phyloP scores from a whole-genome alignment of 331 rosid species.

The Quercus phellos region DNA sequence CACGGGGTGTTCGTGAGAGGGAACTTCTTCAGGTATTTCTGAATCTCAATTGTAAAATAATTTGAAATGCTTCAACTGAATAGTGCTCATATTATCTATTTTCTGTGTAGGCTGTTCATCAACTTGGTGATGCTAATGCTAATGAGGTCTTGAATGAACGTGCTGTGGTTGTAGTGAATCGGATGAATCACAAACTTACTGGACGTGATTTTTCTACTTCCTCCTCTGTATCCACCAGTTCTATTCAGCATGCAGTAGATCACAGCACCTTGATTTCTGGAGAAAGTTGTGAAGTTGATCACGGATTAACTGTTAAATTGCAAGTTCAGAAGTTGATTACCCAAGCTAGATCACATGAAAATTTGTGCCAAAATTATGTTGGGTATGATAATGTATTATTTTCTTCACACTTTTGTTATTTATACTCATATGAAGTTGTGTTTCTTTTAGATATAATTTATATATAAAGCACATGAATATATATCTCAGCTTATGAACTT shows the following conservation, averaged over 20 bases:
- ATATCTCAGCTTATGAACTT: not conserved
- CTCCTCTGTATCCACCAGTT: slow-evolving; percentile 49
- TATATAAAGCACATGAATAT: not conserved
- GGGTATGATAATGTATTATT: slow-evolving; percentile 54
- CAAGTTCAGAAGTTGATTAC: slow-evolving; percentile 86
- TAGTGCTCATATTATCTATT: slow-evolving; percentile 20
- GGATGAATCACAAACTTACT: slow-evolving; percentile 91
- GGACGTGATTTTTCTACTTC: slow-evolving; percentile 82
- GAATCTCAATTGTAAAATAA: not conserved
- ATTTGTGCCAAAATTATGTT: slow-evolving; percentile 92
- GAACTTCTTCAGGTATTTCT: slow-evolving; percentile 84
- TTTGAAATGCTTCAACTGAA: not conserved
- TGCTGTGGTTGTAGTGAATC: slow-evolving; percentile 95
- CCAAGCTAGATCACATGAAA: slow-evolving; percentile 81
- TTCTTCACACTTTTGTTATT: not conserved
- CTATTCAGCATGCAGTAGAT: slow-evolving; percentile 60
- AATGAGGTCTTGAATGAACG: slow-evolving; percentile 97
- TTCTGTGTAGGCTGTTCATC: slow-evolving; percentile 80
- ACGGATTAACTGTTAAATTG: slow-evolving; percentile 74
- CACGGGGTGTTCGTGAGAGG: slow-evolving; percentile 90
- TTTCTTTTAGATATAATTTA: not conserved
- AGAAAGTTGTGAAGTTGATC: slow-evolving; percentile 82
- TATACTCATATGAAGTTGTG: not conserved
- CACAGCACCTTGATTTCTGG: slow-evolving; percentile 68
- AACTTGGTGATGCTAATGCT: slow-evolving; percentile 98